Conservation (phyloP, 495 filamentous ascomycete species). For the Podospora pseudocomata region DNA sequence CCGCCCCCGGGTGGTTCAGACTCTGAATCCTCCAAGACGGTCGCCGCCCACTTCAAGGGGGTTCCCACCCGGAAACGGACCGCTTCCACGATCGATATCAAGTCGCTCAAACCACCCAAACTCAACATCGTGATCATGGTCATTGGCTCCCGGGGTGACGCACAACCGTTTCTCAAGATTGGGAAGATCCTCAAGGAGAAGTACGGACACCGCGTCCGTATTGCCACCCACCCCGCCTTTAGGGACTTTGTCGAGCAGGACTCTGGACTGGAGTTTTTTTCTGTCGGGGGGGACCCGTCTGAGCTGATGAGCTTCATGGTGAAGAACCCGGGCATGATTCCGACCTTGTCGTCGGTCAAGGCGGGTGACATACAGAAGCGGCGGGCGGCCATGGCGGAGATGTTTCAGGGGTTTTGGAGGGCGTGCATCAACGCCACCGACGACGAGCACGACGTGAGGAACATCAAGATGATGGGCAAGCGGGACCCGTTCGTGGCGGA, state of each 20-base stretch:
- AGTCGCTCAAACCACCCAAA: not conserved
- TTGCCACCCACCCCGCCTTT: slow-evolving; percentile 74
- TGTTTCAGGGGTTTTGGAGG: slow-evolving; percentile 75
- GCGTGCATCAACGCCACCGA: slow-evolving; percentile 65
- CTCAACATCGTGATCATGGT: slow-evolving; percentile 79
- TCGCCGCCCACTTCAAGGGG: not conserved
- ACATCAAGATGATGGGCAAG: slow-evolving; percentile 53
- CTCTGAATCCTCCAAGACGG: not conserved
- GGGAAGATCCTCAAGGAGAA: slow-evolving; percentile 58
- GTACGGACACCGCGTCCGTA: slow-evolving; percentile 69
- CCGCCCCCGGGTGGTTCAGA: slow-evolving; percentile 12
- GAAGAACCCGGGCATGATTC: slow-evolving; percentile 77
- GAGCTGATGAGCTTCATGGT: slow-evolving; percentile 87
- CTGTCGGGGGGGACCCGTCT: slow-evolving; percentile 72
- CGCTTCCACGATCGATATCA: not conserved
- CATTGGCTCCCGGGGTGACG: slow-evolving; percentile 74
- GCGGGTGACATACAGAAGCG: slow-evolving; percentile 64
- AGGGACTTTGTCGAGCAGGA: slow-evolving; percentile 63
- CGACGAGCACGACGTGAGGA: slow-evolving; percentile 50
- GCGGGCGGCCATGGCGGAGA: slow-evolving; percentile 64
- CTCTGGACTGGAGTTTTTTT: slow-evolving; percentile 70
- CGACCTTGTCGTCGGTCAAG: slow-evolving; percentile 61
- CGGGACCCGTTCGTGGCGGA: slow-evolving; percentile 69
- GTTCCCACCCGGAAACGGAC: not conserved
- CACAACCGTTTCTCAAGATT: slow-evolving; percentile 70